Conservation (phyloP, 306 rosid genomes). For the Vicia sativa region DNA sequence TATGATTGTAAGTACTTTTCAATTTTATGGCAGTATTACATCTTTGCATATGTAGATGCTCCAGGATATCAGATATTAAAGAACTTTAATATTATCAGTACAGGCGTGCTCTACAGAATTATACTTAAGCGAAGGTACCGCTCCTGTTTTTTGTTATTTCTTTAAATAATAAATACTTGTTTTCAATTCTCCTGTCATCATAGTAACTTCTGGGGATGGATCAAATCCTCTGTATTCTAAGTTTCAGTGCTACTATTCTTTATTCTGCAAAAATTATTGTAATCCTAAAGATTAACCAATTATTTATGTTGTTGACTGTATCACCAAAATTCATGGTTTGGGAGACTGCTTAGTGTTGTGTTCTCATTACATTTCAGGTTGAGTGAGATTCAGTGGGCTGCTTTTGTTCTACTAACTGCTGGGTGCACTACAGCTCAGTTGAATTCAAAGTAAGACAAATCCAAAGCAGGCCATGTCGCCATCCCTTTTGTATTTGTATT, state of each 20-base stretch:
- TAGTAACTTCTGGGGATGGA: constrained; percentile 30
- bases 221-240: constrained; percentile 2
- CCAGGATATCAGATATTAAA: constrained; percentile 96
- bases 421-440: constrained; percentile 96
- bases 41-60: constrained; percentile 94
- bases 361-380: constrained; percentile 62
- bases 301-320: constrained; percentile 8
- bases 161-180: constrained; percentile 7
- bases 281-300: constrained; percentile 20
- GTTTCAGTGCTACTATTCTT: constrained; percentile 27
- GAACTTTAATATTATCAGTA: constrained; percentile 88
- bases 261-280: constrained; percentile 4
- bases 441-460: constrained; percentile 72
- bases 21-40: constrained; percentile 77
- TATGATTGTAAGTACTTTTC: constrained; percentile 38
- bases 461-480: constrained; percentile 17
- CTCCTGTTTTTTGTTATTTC: neutral
- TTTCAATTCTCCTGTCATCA: constrained; percentile 25
- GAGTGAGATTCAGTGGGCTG: constrained; percentile 98
- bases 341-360: constrained; percentile 31
- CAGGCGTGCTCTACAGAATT: constrained; percentile 87
- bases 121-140: constrained; percentile 83
- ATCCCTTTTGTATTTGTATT: constrained; percentile 23
- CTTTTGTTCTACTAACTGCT: constrained; percentile 86
- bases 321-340: constrained; percentile 32